Evolutionary conservation across 2,329 filamentous ascomycete genomes (phyloP), one percentile per base, ranked within the genome.

Genomic region (Aspergillus awamori): DNA sequence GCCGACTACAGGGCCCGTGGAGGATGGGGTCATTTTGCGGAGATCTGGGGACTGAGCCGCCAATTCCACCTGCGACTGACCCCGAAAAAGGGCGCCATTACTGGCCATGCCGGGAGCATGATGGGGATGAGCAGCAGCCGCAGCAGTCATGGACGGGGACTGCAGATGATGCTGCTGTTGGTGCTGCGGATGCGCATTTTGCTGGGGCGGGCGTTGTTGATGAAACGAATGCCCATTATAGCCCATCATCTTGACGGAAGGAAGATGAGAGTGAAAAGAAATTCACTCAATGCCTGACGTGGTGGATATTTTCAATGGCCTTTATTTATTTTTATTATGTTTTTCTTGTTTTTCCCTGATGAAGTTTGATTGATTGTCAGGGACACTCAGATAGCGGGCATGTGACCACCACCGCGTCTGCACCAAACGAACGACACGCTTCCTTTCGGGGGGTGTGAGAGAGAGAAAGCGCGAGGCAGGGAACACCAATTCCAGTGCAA

Each of bases 191-290:
- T 67, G 68, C 1, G 65, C 65, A 58, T 66, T 65, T 33, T 69
- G 69, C 49, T 69, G 71, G 8, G 61, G 52, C 52, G 71, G 70
- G 38, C 62, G 64, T 30, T 70, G 69, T 45, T 68, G 67, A 56
- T 73, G 67, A 55, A 71, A 74, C 22, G 67, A 63, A 57, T 71
- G 71, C 58, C 72, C 71, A 56, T 71, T 71, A 67, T 74, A 75
- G 56, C 70, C 70, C 73, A 76, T 76, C 73, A 76, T 76, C 53
- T 70, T 75, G 49, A 38, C 38, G 45, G n/a, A 20, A 17, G 22
- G 15, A 39, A 6, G 24, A 20, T 15, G 26, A 49, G 15, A 49
- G 22, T 13, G 45, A 26, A 8, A 24, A 28, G 45, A 26, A 28
- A 43, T 8, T 13, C 45, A 24, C 22, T 26, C 45, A n/a, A 30